Conservation (phyloP, 2,329 filamentous ascomycete species). For the Dactylonectria macrodidyma region DNA sequence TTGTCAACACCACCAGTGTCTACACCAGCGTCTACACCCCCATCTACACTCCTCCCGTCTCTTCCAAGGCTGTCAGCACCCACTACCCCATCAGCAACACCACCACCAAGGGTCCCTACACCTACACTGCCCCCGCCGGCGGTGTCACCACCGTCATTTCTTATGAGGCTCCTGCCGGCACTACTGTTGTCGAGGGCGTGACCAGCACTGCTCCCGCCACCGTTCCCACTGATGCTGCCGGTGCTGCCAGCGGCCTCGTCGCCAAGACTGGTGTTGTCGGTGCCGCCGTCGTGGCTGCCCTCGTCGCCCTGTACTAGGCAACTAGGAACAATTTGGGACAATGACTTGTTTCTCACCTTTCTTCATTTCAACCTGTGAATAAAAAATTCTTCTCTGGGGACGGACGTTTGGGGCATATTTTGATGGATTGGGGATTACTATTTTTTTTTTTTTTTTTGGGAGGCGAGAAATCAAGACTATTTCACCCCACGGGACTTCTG, state of each 20-base stretch:
- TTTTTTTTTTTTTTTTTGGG: slow-evolving; percentile 3
- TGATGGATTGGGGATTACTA: slow-evolving; percentile 19
- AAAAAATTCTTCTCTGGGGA: slow-evolving; percentile 47
- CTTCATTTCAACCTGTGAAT: slow-evolving; percentile 43
- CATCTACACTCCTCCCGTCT: slow-evolving; percentile 40
- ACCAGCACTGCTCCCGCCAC: slow-evolving; percentile 23
- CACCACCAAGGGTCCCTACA: slow-evolving; percentile 45
- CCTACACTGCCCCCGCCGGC: slow-evolving; percentile 38
- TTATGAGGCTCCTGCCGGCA: slow-evolving; percentile 22
- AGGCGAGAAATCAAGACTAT: slow-evolving; percentile 25
- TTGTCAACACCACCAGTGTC: slow-evolving; percentile 40
- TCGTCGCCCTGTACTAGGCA: slow-evolving; percentile 56
- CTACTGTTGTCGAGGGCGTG: slow-evolving; percentile 12
- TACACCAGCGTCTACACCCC: slow-evolving; percentile 50
- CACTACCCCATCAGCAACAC: slow-evolving; percentile 46
- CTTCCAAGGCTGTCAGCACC: slow-evolving; percentile 40
- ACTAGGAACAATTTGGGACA: slow-evolving; percentile 9
- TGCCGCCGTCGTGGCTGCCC: slow-evolving; percentile 56
- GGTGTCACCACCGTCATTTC: slow-evolving; percentile 34
- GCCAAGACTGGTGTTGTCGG: slow-evolving; percentile 59
- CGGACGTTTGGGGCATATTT: slow-evolving; percentile 49
- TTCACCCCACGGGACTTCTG: slow-evolving; percentile 39
- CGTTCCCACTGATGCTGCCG: slow-evolving; percentile 39
- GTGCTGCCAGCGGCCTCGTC: slow-evolving; percentile 54
- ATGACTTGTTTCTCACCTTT: slow-evolving; percentile 23